phyloP scores from a whole-genome alignment of 2,329 filamentous ascomycete genomes.

The Microcyclosporella mali region DNA sequence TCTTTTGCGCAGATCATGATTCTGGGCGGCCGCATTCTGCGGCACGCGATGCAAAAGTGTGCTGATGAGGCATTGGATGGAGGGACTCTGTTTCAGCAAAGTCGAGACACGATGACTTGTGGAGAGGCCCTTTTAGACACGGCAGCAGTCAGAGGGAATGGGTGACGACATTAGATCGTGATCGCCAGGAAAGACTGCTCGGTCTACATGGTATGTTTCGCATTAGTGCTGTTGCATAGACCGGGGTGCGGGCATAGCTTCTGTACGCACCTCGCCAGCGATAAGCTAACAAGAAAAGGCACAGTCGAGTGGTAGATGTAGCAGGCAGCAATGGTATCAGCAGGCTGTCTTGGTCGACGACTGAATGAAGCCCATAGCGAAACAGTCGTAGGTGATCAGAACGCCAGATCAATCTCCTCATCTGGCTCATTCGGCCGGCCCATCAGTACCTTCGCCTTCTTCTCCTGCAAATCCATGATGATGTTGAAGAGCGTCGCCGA shows the following conservation, averaged over 20 bases:
- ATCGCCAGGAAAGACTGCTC: no score
- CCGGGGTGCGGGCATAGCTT: no score
- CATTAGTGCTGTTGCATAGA: no score
- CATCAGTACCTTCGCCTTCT: slow-evolving; percentile 26
- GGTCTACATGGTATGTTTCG: no score
- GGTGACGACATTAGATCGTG: no score
- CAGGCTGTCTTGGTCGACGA: neutral
- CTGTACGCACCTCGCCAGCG: neutral
- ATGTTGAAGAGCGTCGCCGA: slow-evolving; percentile 35
- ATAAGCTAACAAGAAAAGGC: neutral
- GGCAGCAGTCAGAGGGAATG: no score
- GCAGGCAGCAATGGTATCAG: neutral
- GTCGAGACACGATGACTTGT: no score
- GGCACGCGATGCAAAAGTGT: slow-evolving; percentile 21
- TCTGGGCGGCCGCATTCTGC: slow-evolving; percentile 24
- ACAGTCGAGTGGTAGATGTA: neutral
- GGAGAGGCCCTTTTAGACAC: no score
- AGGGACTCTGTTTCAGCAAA: no score
- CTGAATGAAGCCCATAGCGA: neutral
- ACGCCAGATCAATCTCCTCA: slow-evolving; percentile 11
- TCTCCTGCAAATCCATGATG: slow-evolving; percentile 32
- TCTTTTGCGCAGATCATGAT: slow-evolving; percentile 17
- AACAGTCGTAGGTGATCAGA: neutral
- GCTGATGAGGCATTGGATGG: no score
- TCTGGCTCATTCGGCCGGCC: slow-evolving; percentile 30